Evolutionary conservation across 345 rosid genomes (phyloP).

Genomic region (Brassica nigra): DNA sequence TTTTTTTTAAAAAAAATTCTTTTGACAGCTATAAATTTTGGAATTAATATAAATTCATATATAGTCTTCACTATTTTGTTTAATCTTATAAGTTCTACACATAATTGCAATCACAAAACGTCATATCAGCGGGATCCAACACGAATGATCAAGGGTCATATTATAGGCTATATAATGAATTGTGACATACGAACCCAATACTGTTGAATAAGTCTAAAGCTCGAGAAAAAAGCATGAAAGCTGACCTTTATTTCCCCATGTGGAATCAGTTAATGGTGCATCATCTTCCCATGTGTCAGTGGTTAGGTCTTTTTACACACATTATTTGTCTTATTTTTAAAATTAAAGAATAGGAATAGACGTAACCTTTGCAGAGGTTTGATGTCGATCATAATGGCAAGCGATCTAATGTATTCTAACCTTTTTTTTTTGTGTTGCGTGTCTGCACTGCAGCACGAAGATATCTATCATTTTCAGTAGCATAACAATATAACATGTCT

Average conservation of each 20-base stretch:
- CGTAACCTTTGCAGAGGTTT: background rate
- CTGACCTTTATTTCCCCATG: conserved; percentile 32
- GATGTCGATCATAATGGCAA: conserved; percentile 1
- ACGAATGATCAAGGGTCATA: background rate
- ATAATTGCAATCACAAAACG: background rate
- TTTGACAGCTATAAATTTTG: background rate
- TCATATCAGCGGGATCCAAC: background rate
- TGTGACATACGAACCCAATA: conserved; percentile 20
- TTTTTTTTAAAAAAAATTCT: too few species aligned
- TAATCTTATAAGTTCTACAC: background rate
- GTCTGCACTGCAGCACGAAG: background rate
- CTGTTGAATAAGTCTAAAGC: conserved; percentile 29
- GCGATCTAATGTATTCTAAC: background rate
- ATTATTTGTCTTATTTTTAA: background rate
- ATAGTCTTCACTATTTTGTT: background rate
- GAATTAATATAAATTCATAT: background rate
- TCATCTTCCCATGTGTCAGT: conserved; percentile 37
- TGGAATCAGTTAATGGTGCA: conserved; percentile 37
- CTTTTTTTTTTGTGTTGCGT: background rate
- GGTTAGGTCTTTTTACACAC: conserved; percentile 26
- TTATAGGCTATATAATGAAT: background rate
- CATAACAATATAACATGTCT: background rate
- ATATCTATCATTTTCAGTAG: background rate
- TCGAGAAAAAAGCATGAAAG: conserved; percentile 23
- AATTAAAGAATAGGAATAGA: background rate